phyloP scores from a whole-genome alignment of 1,139 yeast genomes.

The Yamadazyma friedrichii region DNA sequence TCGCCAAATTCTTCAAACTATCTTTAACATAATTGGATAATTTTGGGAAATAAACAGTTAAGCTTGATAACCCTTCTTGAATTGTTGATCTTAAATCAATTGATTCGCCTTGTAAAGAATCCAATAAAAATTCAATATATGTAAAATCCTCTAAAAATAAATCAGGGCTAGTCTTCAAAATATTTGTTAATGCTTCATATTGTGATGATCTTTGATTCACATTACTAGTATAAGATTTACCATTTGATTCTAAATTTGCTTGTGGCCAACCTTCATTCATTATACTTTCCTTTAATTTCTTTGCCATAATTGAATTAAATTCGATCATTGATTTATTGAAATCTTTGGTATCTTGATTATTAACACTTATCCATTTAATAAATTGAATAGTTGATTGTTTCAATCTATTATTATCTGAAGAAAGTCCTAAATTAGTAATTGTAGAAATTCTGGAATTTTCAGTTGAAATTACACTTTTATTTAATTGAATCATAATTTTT shows the following conservation, averaged over 20 bases:
- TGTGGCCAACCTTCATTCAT: constrained; percentile 62
- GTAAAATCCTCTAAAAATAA: constrained; percentile 47
- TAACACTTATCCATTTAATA: constrained; percentile 52
- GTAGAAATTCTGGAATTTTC: constrained; percentile 32
- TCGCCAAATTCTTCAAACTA: constrained; percentile 45
- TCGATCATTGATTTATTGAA: constrained; percentile 16
- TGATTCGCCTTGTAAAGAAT: constrained; percentile 66
- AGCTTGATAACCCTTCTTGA: constrained; percentile 67
- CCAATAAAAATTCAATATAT: constrained; percentile 65
- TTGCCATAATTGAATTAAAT: constrained; percentile 45
- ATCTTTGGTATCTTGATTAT: constrained; percentile 17
- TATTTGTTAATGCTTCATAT: constrained; percentile 75
- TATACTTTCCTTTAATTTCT: constrained; percentile 50
- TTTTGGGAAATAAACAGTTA: constrained; percentile 48
- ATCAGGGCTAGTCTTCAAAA: constrained; percentile 50
- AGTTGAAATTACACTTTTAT: constrained; percentile 54
- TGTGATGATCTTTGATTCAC: constrained; percentile 56
- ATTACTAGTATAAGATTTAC: constrained; percentile 28
- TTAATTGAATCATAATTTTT: constrained; percentile 50
- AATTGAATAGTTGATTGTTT: constrained; percentile 58
- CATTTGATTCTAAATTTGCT: constrained; percentile 23
- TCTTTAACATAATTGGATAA: constrained; percentile 39
- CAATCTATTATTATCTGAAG: constrained; percentile 47
- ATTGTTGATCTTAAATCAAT: constrained; percentile 64
- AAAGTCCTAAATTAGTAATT: constrained; percentile 56